Evolutionary conservation across 1,139 yeast species (phyloP), one percentile per base, ranked within the genome.

Genomic region (Taiozyma onychis): DNA sequence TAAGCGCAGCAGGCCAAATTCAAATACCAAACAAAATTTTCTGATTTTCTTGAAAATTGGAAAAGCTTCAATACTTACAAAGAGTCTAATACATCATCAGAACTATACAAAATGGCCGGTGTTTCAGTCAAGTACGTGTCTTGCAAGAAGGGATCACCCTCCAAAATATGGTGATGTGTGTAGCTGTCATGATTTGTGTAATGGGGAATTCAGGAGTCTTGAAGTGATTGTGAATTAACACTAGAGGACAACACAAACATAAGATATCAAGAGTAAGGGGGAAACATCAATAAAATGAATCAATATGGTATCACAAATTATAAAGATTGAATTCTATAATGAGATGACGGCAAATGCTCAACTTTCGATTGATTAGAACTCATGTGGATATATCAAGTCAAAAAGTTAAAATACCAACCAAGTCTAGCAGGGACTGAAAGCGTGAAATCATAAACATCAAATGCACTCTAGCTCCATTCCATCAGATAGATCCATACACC

Each of bases 61-160:
- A 35, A 37, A 44, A 44, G 22, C 34, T 16, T 34, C 43, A 39
- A 39, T 22, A 39, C 27, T 39, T 39, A 39, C 7, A 37, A 37
- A 37, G 41, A 37, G 41, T 37, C 24, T 18, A 47, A 37, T 44
- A 51, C 24, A 48, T 46, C 51, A 51, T 51, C 49, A 50, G 39
- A 34, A 42, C 39, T 35, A 37, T 46, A 42, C 77, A 83, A 75
- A 73, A 90, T 90, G 97, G 86, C 96, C 81, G 97, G 97, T 88
- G 93, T 86, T 81, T 86, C 97, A 81, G 97, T 90, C 75, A 88
- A 95, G 95, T 88, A 85, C 72, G 95, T 86, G 45, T 30, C 41
- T 7, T 28, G n/a, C n/a, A 2, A 16, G 22, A 16, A 21, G 37
- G 37, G 39, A 39, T 44, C 41, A 21, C 41, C 11, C 2, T 18